Percentiles rank a stretch among this genome's conserved stretches.
phyloP scores from a whole-genome alignment of 495 filamentous ascomycete genomes.

The Neurospora sp. region DNA sequence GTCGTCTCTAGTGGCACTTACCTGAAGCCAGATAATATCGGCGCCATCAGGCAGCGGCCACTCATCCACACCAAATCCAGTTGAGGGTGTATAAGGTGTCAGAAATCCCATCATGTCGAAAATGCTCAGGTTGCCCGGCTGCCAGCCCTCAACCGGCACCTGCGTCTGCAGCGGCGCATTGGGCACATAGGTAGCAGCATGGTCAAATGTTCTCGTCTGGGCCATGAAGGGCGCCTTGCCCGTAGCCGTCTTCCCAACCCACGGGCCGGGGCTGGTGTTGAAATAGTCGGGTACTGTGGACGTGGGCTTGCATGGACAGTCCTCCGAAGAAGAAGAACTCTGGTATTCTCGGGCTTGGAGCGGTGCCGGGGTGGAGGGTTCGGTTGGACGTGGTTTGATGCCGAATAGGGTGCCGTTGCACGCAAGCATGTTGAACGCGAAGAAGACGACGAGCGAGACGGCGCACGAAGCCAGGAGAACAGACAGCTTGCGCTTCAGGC shows the following conservation, averaged over 20 bases:
- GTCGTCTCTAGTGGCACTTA: background rate
- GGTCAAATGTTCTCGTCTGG: conserved; percentile 43
- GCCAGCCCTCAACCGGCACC: conserved; percentile 41
- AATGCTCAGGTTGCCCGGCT: conserved; percentile 37
- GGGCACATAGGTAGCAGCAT: conserved; percentile 39
- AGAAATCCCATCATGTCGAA: conserved; percentile 45
- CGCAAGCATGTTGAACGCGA: conserved; percentile 7
- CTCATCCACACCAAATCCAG: conserved; percentile 48
- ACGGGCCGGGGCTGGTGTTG: conserved; percentile 36
- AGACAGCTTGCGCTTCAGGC: background rate
- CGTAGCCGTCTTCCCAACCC: conserved; percentile 47
- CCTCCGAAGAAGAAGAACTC: background rate
- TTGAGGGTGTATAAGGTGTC: conserved; percentile 31
- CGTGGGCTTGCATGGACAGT: conserved; percentile 9
- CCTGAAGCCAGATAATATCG: conserved; percentile 46
- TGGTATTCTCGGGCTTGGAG: background rate
- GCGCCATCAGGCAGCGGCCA: conserved; percentile 44
- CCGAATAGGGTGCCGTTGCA: conserved; percentile 7
- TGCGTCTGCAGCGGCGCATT: conserved; percentile 49
- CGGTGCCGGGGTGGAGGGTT: background rate
- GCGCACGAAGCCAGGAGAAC: conserved; percentile 2
- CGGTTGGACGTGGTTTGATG: background rate
- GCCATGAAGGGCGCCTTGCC: conserved; percentile 47
- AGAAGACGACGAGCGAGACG: conserved; percentile 8
- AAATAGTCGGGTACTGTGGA: conserved; percentile 43